Evolutionary conservation across 108 stramenopile genomes (phyloP).

Genomic region (Cyclotella cryptica): DNA sequence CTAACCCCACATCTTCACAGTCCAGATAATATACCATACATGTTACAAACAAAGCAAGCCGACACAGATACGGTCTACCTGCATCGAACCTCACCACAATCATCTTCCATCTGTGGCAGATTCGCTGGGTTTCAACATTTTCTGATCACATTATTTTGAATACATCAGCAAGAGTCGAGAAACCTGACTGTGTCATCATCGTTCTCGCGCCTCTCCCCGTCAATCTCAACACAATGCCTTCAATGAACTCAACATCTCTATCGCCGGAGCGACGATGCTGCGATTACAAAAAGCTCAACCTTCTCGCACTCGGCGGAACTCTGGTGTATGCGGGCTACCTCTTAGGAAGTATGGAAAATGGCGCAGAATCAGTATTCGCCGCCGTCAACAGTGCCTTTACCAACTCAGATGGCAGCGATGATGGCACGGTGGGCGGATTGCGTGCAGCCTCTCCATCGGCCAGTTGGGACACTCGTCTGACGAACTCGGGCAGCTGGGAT

Average conservation of each 20-base stretch:
- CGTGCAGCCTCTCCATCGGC: slow-evolving; percentile 1
- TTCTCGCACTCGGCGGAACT: slow-evolving; percentile 11
- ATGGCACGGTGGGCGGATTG: neutral
- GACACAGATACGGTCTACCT: too few species aligned
- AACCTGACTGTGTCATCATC: neutral
- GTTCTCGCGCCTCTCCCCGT: neutral
- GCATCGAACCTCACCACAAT: too few species aligned
- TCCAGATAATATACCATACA: too few species aligned
- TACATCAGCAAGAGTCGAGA: too few species aligned
- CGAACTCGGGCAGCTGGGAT: neutral
- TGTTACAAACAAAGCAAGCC: too few species aligned
- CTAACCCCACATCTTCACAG: too few species aligned
- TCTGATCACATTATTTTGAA: too few species aligned
- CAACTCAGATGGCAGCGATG: neutral
- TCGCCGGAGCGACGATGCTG: slow-evolving; percentile 14
- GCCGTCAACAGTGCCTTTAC: slow-evolving; percentile 10
- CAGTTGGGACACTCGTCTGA: slow-evolving; percentile 3
- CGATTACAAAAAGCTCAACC: slow-evolving; percentile 26
- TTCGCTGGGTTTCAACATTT: too few species aligned
- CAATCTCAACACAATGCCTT: too few species aligned
- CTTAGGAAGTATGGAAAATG: slow-evolving; percentile 18
- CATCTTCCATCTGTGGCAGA: too few species aligned
- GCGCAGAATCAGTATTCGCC: neutral
- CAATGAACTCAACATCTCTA: neutral
- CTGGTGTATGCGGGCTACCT: slow-evolving; percentile 22